phyloP scores from a whole-genome alignment of 2,329 filamentous ascomycete species.

The Verticillium isaacii region DNA sequence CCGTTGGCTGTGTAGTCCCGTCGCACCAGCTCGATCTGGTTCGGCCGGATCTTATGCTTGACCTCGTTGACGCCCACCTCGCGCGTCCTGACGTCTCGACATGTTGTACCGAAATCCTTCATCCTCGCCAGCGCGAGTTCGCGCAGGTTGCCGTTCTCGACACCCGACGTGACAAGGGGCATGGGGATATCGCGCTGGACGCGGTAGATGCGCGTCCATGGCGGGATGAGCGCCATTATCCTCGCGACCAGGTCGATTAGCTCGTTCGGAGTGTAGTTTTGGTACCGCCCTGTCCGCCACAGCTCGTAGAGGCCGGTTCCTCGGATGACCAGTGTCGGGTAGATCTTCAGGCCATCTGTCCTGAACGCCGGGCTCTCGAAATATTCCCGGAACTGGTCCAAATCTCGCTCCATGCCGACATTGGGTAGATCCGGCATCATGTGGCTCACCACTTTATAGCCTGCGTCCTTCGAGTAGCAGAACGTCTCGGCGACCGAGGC shows the following conservation, averaged over 20 bases:
- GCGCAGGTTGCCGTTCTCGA: constrained; percentile 94
- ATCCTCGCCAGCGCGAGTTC: constrained; percentile 93
- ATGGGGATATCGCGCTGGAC: constrained; percentile 99
- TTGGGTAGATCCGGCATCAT: constrained; percentile 99
- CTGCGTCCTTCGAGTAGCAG: constrained; percentile 93
- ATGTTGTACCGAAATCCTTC: constrained; percentile 98
- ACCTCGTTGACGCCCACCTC: constrained; percentile 99
- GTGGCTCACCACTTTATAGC: constrained; percentile 97
- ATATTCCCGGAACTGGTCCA: constrained; percentile 96
- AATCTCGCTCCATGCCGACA: constrained; percentile 94
- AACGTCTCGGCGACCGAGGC: constrained; percentile 95
- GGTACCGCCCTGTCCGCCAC: constrained; percentile 94
- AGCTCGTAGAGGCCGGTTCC: constrained; percentile 95
- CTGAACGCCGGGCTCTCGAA: constrained; percentile 95
- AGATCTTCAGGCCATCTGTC: constrained; percentile 96
- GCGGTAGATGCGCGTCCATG: constrained; percentile 97
- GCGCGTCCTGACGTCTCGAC: constrained; percentile 90
- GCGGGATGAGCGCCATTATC: constrained; percentile 91
- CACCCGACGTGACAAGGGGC: constrained; percentile 96
- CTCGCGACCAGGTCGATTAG: constrained; percentile 92
- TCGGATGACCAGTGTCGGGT: constrained; percentile 93
- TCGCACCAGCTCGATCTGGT: constrained; percentile 90
- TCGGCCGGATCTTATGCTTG: constrained; percentile 96
- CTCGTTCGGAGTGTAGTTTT: constrained; percentile 97
- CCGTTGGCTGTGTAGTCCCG: constrained; percentile 93